Evolutionary conservation across 306 rosid species (phyloP).

Genomic region (Gynostemma pentaphyllum): DNA sequence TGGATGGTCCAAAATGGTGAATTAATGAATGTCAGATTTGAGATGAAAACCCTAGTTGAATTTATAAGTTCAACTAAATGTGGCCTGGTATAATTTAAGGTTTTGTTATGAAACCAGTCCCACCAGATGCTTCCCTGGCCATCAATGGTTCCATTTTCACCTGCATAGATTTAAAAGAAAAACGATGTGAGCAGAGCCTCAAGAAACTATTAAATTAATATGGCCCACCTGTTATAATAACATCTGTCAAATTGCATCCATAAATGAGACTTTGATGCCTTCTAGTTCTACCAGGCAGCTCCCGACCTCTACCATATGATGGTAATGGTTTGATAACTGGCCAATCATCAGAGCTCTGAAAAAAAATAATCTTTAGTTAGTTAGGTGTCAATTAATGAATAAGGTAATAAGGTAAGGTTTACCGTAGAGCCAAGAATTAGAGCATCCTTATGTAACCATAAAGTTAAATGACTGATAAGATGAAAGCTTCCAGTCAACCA

Average conservation of each 20-base stretch:
- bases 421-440: conserved; percentile 57
- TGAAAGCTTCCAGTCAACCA: conserved; percentile 66
- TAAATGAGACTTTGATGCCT: conserved; percentile 65
- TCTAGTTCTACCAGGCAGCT: conserved; percentile 68
- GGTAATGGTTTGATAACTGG: conserved; percentile 73
- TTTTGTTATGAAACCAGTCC: conserved; percentile 29
- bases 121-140: conserved; percentile 72
- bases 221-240: conserved; percentile 55
- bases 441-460: conserved; percentile 54
- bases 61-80: conserved; percentile 43
- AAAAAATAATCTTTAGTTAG: background rate
- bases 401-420: too few relatives aligned
- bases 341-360: conserved; percentile 35
- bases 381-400: background rate
- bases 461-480: conserved; percentile 64
- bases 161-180: too few relatives aligned
- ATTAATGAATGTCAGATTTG: conserved; percentile 52
- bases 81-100: conserved; percentile 50
- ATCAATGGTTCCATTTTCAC: conserved; percentile 61
- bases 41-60: conserved; percentile 35
- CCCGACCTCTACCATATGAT: conserved; percentile 90
- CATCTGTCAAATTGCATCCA: conserved; percentile 64
- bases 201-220: too few relatives aligned
- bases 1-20: conserved; percentile 62
- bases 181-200: too few relatives aligned